Evolutionary conservation across 1,284 basidiomycete species (phyloP).

Genomic region (Puccinia novopanici): DNA sequence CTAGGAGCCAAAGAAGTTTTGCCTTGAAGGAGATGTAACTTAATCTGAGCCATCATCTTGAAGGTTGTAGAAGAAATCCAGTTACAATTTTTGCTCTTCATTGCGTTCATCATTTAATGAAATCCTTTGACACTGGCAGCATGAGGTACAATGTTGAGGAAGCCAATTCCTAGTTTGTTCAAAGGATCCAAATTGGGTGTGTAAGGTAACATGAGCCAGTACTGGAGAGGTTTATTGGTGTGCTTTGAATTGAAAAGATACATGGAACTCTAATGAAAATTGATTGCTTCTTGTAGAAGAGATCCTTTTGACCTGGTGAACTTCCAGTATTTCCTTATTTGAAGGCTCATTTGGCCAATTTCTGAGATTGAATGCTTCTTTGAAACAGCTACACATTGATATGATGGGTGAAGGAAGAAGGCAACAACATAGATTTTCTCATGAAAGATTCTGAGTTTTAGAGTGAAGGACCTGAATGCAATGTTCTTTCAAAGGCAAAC

Average conservation of each 20-base stretch:
- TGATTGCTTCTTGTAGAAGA: not conserved
- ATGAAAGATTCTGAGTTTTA: not conserved
- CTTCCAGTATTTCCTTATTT: constrained; percentile 15
- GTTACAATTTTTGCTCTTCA: constrained; percentile 27
- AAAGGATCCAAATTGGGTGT: not conserved
- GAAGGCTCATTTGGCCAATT: constrained; percentile 1
- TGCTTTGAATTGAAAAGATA: constrained; percentile 15
- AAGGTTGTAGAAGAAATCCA: constrained; percentile 6
- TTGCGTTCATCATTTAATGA: constrained; percentile 29
- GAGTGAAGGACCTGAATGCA: not conserved
- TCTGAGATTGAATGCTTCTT: constrained; percentile 21
- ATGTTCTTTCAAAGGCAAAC: constrained; percentile 23
- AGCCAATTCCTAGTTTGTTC: not conserved
- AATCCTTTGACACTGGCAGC: constrained; percentile 29
- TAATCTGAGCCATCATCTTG: constrained; percentile 10
- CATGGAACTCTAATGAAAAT: not conserved
- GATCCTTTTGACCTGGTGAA: constrained; percentile 1
- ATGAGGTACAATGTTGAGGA: constrained; percentile 26
- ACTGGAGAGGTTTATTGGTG: constrained; percentile 2
- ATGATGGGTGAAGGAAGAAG: constrained; percentile 24
- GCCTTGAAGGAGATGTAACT: constrained; percentile 21
- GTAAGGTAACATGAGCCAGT: constrained; percentile 16
- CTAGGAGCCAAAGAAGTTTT: not conserved
- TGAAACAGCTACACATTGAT: constrained; percentile 2
- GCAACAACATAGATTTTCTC: constrained; percentile 33